Evolutionary conservation across 257 asterid species (phyloP), one percentile per base, ranked within the genome.

Genomic region (Plantago major): DNA sequence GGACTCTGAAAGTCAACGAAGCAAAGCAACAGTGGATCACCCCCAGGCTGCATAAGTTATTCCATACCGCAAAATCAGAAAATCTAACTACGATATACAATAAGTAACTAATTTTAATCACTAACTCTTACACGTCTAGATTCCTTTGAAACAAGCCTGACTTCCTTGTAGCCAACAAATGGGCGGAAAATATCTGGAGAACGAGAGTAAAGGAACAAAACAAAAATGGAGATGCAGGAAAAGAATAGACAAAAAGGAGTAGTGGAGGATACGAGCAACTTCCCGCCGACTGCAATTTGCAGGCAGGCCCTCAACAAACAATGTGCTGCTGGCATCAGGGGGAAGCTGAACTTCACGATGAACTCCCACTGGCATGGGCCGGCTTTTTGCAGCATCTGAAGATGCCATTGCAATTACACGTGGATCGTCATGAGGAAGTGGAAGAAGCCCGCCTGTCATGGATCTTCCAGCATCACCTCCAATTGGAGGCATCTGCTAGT

Each of bases 311-410:
- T 81, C 87, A 64, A 81, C 81, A 46, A 45, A 78, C 71, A 91
- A 76, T 0, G 98, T 91, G 76, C 78, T 81, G 62, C 83, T 82
- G 66, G 98, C 98, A 74, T 91, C 94, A 43, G 88, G 83, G 47
- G 98, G 98, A 42, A 88, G 94, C 15, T 81, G 77, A 74, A 74
- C 65, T 69, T 83, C 94, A 50, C 84, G 83, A 53, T 82, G 77
- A 47, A 83, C 75, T 60, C 73, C 79, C 14, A 77, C 64, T 63
- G 73, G 67, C 60, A 72, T 49, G 55, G 85, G 30, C 63, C 79
- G 81, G 71, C 67, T 55, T 74, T 79, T 86, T 40, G 63, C 68
- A 43, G 82, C 47, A n/a, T 85, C 88, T 42, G 92, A 48, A 17
- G 71, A 75, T 47, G 78, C 82, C 53, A 78, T 60, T 55, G 82